These are phyloP conservation scores for Melaleuca quinquenervia DNA, from an alignment of 345 rosid species.

Conservation along the genomic window DNA sequence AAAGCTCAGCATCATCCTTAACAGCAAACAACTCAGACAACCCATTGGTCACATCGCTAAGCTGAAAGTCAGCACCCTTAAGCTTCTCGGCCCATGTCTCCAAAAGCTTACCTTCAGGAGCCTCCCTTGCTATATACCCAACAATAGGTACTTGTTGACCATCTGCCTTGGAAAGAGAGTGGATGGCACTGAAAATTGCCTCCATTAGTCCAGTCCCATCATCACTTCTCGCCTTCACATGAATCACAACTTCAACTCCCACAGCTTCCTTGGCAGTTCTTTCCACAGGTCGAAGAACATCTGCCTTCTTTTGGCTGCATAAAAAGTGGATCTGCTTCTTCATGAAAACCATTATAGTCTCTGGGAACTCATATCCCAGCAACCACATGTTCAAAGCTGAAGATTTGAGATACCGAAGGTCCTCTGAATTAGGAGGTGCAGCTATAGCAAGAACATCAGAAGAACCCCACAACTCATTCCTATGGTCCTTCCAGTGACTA, in stretches of 20 bases:
- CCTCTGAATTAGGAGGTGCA: slow-evolving; percentile 79
- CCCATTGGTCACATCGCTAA: slow-evolving; percentile 60
- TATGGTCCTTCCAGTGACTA: slow-evolving; percentile 51
- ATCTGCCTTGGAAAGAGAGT: slow-evolving; percentile 26
- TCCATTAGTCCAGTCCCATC: slow-evolving; percentile 66
- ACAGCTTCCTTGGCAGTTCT: slow-evolving; percentile 52
- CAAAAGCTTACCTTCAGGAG: slow-evolving; percentile 80
- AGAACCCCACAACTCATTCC: slow-evolving; percentile 55
- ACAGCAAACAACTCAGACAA: slow-evolving; percentile 78
- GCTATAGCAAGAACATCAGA: slow-evolving; percentile 60
- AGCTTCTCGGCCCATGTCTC: slow-evolving; percentile 71
- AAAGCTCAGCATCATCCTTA: slow-evolving; percentile 62
- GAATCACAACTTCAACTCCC: slow-evolving; percentile 53
- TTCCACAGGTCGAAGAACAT: slow-evolving; percentile 61
- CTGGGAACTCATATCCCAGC: slow-evolving; percentile 90
- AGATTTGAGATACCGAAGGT: slow-evolving; percentile 74
- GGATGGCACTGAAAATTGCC: slow-evolving; percentile 46
- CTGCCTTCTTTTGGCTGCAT: slow-evolving; percentile 70
- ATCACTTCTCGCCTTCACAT: slow-evolving; percentile 59
- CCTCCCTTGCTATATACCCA: slow-evolving; percentile 68
- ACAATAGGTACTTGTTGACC: slow-evolving; percentile 35
- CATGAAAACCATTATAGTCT: slow-evolving; percentile 80
- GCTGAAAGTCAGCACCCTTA: slow-evolving; percentile 40
- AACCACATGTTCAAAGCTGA: slow-evolving; percentile 88
- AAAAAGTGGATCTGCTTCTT: slow-evolving; percentile 69